A percentile compares a stretch with the other conserved stretches of the same genome.
These are phyloP conservation scores for Phytophthora boehmeriae DNA, from an alignment of 352 stramenopile species.

Conservation along the genomic window DNA sequence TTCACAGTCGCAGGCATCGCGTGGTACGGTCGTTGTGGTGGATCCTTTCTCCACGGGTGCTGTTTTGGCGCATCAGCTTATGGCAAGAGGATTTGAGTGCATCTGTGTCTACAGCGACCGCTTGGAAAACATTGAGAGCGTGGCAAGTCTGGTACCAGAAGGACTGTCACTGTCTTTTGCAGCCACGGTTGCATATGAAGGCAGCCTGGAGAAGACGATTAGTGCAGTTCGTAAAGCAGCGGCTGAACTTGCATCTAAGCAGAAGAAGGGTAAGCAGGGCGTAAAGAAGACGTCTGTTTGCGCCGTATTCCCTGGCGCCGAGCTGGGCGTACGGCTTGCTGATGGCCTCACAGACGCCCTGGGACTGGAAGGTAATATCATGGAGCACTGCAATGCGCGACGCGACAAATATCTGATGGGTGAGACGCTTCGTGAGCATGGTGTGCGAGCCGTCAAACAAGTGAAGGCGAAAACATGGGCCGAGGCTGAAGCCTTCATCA, in stretches of 20 bases:
- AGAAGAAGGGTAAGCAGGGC: conserved; percentile 39
- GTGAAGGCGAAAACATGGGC: conserved; percentile 80
- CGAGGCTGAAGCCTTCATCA: conserved; percentile 77
- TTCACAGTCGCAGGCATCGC: conserved; percentile 16
- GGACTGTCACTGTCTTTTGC: conserved; percentile 80
- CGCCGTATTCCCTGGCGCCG: conserved; percentile 91
- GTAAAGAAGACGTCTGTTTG: conserved; percentile 47
- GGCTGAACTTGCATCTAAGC: conserved; percentile 50
- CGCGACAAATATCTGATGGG: conserved; percentile 90
- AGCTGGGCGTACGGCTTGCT: conserved; percentile 93
- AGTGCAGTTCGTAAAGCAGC: conserved; percentile 44
- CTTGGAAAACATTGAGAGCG: conserved; percentile 82
- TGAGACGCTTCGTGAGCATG: conserved; percentile 76
- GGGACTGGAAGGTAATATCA: conserved; percentile 82
- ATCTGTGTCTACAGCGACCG: conserved; percentile 89
- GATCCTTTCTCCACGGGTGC: conserved; percentile 97
- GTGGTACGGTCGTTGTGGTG: conserved; percentile 92
- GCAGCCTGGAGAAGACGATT: conserved; percentile 50
- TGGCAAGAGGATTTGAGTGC: conserved; percentile 89
- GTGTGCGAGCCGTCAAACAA: conserved; percentile 92
- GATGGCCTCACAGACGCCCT: conserved; percentile 90
- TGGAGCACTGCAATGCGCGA: conserved; percentile 69
- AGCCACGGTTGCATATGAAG: conserved; percentile 75
- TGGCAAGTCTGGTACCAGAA: conserved; percentile 79
- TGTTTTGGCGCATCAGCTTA: conserved; percentile 92